A percentile compares a stretch with the other conserved stretches of the same genome.
Conservation (phyloP, 495 filamentous ascomycete species). For the Penicillium parvum region DNA sequence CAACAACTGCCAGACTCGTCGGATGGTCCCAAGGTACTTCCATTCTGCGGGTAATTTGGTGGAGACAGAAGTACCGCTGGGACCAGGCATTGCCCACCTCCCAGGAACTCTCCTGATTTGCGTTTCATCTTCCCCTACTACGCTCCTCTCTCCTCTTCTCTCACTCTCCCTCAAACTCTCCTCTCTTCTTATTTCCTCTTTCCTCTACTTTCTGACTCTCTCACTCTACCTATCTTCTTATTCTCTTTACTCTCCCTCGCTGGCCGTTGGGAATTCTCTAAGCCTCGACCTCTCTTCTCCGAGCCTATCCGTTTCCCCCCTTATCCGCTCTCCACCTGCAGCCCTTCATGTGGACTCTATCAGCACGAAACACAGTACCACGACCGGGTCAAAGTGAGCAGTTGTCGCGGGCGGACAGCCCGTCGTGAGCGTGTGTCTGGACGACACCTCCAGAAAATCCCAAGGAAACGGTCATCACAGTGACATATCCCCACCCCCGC, state of each 20-base stretch:
- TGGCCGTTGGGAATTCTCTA: slow-evolving; percentile 38
- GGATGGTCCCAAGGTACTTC: too few relatives aligned
- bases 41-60: too few relatives aligned
- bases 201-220: too few relatives aligned
- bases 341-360: slow-evolving; percentile 44
- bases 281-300: slow-evolving; percentile 10
- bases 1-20: too few relatives aligned
- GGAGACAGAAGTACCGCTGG: slow-evolving; percentile 3
- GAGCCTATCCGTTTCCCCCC: slow-evolving; percentile 10
- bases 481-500: slow-evolving; percentile 16
- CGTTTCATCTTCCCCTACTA: not conserved
- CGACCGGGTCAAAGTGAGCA: slow-evolving; percentile 21
- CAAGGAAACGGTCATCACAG: not conserved
- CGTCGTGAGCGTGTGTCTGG: slow-evolving; percentile 18
- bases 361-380: slow-evolving; percentile 22
- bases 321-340: slow-evolving; percentile 18
- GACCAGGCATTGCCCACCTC: slow-evolving; percentile 2
- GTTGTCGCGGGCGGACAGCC: slow-evolving; percentile 24
- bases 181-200: slow-evolving; percentile 1
- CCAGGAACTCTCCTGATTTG: slow-evolving; percentile 7
- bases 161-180: slow-evolving; percentile 7
- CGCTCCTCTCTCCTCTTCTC: not conserved
- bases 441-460: not conserved
- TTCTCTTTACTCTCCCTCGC: slow-evolving; percentile 7
- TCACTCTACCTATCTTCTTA: slow-evolving; percentile 5